A percentile compares a stretch with the other conserved stretches of the same genome.
phyloP scores from a whole-genome alignment of 192 early-diverging fungal species.

The Linnemannia elongata region DNA sequence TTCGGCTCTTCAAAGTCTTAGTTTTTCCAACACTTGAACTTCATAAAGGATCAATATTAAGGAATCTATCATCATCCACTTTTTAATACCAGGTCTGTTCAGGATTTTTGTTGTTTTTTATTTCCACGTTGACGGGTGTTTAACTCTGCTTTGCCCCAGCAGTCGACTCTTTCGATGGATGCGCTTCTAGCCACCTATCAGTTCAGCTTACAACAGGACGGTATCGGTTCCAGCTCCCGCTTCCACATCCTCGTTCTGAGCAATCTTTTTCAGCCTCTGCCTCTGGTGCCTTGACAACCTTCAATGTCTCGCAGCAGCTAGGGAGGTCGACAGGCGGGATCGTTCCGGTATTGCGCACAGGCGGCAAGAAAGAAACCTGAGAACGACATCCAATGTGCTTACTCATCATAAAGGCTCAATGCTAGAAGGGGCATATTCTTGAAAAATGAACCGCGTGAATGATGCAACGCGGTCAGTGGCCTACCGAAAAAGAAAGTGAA shows the following conservation, averaged over 20 bases:
- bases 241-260: not conserved
- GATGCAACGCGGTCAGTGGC: not conserved
- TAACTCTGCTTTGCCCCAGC: no score
- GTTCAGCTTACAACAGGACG: not conserved
- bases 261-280: not conserved
- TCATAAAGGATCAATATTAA: not conserved
- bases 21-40: no score
- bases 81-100: no score
- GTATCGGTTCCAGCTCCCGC: not conserved
- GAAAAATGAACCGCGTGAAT: not conserved
- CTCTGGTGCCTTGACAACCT: not conserved
- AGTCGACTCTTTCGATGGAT: no score
- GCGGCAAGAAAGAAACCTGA: slow-evolving; percentile 18
- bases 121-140: no score
- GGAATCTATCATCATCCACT: not conserved
- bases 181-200: not conserved
- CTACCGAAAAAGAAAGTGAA: not conserved
- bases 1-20: slow-evolving; percentile 68
- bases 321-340: not conserved
- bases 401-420: not conserved
- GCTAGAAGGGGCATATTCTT: slow-evolving; percentile 14
- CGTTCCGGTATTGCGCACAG: not conserved
- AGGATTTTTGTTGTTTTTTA: no score
- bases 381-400: not conserved
- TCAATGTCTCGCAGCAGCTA: not conserved